phyloP scores from a whole-genome alignment of 345 rosid genomes.

The Pseudoturritis turrita region DNA sequence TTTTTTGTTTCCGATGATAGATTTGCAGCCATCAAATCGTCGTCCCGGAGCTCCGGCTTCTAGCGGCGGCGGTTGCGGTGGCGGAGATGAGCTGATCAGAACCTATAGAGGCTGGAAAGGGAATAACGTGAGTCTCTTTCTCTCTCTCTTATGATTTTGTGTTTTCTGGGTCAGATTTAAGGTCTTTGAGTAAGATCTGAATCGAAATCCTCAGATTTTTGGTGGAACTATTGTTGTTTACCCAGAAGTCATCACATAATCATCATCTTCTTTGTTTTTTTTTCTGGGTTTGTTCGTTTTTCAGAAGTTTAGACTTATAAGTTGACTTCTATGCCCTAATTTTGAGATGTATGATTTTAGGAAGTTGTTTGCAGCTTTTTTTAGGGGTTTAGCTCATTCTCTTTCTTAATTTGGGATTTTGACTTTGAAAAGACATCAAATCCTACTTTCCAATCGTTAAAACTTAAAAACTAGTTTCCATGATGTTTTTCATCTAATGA shows the following conservation, averaged over 20 bases:
- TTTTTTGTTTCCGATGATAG: conserved; percentile 30
- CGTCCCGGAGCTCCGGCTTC: conserved; percentile 28
- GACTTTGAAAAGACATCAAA: background rate
- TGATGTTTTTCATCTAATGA: background rate
- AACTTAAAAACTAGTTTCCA: background rate
- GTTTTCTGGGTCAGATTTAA: background rate
- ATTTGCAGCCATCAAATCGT: conserved; percentile 35
- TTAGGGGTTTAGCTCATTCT: background rate
- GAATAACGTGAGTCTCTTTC: conserved; percentile 53
- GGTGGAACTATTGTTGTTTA: background rate
- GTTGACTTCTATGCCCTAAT: conserved; percentile 24
- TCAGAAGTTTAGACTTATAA: background rate
- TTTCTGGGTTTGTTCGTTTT: conserved; percentile 8
- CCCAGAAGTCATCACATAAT: background rate
- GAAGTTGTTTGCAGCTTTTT: background rate
- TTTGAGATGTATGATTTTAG: background rate
- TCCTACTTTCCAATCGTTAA: background rate
- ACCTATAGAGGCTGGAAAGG: conserved; percentile 80
- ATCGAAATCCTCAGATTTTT: background rate
- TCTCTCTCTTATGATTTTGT: background rate
- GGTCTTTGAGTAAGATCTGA: conserved; percentile 34
- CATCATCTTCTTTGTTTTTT: background rate
- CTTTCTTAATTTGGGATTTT: background rate
- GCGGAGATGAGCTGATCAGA: conserved; percentile 39
- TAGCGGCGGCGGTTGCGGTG: conserved; percentile 32